Evolutionary conservation across 768 basidiomycete genomes (phyloP).

Genomic region (Suillus paluster): DNA sequence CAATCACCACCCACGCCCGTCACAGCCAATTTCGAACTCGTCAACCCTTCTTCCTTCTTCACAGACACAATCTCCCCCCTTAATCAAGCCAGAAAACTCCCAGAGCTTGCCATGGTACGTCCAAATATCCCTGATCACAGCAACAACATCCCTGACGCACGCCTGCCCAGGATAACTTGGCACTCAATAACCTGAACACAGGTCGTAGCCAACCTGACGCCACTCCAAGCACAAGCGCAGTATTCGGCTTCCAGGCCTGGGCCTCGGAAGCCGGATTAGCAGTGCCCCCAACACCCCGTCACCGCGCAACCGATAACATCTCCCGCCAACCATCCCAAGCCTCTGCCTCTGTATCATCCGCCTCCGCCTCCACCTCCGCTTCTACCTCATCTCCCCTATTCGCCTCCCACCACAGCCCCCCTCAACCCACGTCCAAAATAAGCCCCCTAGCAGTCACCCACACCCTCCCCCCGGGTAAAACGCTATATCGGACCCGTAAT

Average conservation of each 20-base stretch:
- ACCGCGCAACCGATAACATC: conserved; percentile 32
- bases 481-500: conserved; percentile 38
- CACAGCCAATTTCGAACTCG: conserved; percentile 18
- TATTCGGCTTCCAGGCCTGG: conserved; percentile 34
- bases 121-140: background rate
- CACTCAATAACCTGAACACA: conserved; percentile 27
- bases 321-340: conserved; percentile 36
- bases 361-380: no score
- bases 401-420: conserved; percentile 31
- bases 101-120: conserved; percentile 36
- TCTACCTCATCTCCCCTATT: conserved; percentile 27
- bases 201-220: conserved; percentile 25
- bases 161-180: conserved; percentile 28
- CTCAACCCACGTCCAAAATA: conserved; percentile 23
- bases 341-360: conserved; percentile 15
- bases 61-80: conserved; percentile 21
- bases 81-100: conserved; percentile 31
- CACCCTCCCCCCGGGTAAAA: conserved; percentile 26
- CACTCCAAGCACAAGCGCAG: conserved; percentile 9
- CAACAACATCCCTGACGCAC: conserved; percentile 2
- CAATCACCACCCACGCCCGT: conserved; percentile 10
- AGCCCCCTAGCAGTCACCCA: conserved; percentile 30
- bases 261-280: conserved; percentile 35
- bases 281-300: conserved; percentile 19
- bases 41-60: conserved; percentile 33